Conservation (phyloP, 257 asterid genomes). For the Nicotiana undulata region DNA sequence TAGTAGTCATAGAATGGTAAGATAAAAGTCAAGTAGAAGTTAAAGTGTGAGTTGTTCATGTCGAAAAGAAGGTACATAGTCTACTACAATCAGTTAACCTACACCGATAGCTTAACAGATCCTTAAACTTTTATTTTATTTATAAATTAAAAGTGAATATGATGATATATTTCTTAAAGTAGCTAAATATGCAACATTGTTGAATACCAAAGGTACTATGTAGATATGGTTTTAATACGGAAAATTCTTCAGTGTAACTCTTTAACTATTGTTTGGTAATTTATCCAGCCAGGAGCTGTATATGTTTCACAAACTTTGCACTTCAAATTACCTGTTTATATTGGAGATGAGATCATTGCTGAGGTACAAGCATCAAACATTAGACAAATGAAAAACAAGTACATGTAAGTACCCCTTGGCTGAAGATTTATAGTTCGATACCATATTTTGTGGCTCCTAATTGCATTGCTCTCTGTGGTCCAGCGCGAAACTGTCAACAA, state of each 20-base stretch:
- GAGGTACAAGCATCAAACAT: slow-evolving; percentile 47
- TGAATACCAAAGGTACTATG: background rate
- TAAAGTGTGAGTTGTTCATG: background rate
- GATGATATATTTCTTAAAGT: background rate
- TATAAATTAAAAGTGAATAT: background rate
- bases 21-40: background rate
- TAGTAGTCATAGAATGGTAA: background rate
- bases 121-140: background rate
- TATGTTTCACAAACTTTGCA: slow-evolving; percentile 70
- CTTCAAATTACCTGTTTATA: slow-evolving; percentile 60
- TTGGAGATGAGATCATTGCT: slow-evolving; percentile 57
- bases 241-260: background rate
- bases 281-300: slow-evolving; percentile 71
- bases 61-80: background rate
- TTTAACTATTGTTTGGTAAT: background rate
- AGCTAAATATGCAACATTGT: background rate
- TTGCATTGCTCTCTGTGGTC: background rate
- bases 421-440: background rate
- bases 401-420: slow-evolving; percentile 35
- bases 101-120: background rate
- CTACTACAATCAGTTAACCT: background rate
- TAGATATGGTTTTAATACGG: background rate
- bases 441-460: background rate
- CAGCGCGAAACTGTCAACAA: slow-evolving; percentile 59
- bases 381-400: slow-evolving; percentile 35